phyloP scores from a whole-genome alignment of 2,329 filamentous ascomycete species.

The Pyrenophora seminiperda region DNA sequence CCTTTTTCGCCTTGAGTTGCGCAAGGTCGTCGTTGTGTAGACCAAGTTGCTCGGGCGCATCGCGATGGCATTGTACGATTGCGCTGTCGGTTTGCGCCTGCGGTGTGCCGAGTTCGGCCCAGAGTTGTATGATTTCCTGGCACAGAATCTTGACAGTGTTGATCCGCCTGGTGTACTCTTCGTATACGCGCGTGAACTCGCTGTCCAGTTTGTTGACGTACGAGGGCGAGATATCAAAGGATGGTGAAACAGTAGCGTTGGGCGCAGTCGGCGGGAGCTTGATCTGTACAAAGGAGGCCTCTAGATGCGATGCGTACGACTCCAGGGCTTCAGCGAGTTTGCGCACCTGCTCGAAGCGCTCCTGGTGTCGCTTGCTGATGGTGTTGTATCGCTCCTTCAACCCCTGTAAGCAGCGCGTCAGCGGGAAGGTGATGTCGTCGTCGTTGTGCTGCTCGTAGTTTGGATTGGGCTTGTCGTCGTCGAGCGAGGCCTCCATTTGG shows the following conservation, averaged over 20 bases:
- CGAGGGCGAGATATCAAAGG: conserved; percentile 87
- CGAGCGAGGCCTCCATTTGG: conserved; percentile 91
- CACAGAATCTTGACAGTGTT: conserved; percentile 73
- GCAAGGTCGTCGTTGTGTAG: conserved; percentile 85
- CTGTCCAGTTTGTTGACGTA: conserved; percentile 86
- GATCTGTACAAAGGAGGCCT: conserved; percentile 84
- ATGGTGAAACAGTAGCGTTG: conserved; percentile 75
- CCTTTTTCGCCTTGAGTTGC: conserved; percentile 73
- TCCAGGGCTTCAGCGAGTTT: conserved; percentile 93
- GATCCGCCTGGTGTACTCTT: conserved; percentile 89
- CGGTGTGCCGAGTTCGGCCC: conserved; percentile 93
- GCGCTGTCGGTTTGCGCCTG: conserved; percentile 87
- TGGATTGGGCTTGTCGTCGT: conserved; percentile 70
- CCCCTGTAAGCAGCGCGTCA: conserved; percentile 76
- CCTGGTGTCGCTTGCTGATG: conserved; percentile 80
- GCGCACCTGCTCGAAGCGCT: conserved; percentile 93
- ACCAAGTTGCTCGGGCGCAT: conserved; percentile 91
- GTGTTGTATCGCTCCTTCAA: conserved; percentile 86
- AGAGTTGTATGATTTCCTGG: conserved; percentile 89
- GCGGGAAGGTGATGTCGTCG: conserved; percentile 79
- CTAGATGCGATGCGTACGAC: conserved; percentile 95
- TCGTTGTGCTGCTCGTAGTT: conserved; percentile 71
- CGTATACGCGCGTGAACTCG: conserved; percentile 93
- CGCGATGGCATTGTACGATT: conserved; percentile 87
- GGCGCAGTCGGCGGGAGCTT: conserved; percentile 80